phyloP scores from a whole-genome alignment of 345 rosid genomes.

The Syzygium grande region DNA sequence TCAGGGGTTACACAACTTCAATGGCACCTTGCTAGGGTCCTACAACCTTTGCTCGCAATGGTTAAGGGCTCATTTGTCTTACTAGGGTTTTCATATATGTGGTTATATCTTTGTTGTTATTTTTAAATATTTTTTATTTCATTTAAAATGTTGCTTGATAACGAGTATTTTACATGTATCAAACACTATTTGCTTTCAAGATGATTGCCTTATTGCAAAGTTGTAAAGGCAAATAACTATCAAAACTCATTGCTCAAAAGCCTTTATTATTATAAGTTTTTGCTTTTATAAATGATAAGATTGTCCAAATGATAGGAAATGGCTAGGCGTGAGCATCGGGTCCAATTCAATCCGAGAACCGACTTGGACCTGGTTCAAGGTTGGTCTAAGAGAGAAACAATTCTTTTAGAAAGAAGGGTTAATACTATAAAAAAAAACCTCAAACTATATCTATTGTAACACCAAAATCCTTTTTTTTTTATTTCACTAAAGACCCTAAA shows the following conservation, averaged over 20 bases:
- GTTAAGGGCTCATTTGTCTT: neutral
- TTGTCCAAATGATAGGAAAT: neutral
- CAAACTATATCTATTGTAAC: no score
- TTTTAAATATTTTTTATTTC: neutral
- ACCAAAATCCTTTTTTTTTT: no score
- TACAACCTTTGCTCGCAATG: neutral
- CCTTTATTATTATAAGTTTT: neutral
- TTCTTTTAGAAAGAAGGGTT: neutral
- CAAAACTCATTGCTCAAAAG: neutral
- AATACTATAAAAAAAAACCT: neutral
- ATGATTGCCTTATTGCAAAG: neutral
- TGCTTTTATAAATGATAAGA: neutral
- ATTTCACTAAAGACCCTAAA: no score
- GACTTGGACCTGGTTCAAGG: neutral
- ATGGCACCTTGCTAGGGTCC: neutral
- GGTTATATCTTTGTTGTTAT: neutral
- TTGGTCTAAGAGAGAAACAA: neutral
- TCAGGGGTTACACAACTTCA: neutral
- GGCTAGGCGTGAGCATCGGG: neutral
- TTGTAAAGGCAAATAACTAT: neutral
- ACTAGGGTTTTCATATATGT: fast-evolving
- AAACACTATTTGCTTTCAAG: neutral
- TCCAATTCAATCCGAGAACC: neutral
- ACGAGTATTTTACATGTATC: neutral
- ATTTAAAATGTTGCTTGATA: neutral